Conservation (phyloP, 495 filamentous ascomycete genomes). For the Tuber borchii region DNA sequence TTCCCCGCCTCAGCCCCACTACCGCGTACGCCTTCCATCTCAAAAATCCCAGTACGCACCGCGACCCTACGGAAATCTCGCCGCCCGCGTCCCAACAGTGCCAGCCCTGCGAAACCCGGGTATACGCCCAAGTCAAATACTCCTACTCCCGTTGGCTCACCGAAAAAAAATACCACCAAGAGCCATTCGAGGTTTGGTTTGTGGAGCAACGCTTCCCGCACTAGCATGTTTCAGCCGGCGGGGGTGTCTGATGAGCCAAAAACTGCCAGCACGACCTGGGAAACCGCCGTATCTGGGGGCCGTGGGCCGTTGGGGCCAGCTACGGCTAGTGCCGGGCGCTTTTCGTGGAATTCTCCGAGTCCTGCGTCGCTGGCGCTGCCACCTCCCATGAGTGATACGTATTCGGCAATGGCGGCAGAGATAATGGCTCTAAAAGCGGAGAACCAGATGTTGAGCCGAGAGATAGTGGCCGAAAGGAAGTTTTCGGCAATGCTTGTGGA, state of each 20-base stretch:
- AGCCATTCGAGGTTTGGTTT: not conserved
- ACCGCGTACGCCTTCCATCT: not conserved
- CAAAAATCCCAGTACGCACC: not conserved
- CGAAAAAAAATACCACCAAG: not conserved
- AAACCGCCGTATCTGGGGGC: not conserved
- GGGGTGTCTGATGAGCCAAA: not conserved
- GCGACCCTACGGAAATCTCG: not conserved
- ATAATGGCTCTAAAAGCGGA: not conserved
- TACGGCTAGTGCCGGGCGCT: not conserved
- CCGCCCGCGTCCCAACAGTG: not conserved
- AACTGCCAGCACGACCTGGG: no score
- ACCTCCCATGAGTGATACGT: not conserved
- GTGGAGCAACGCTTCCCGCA: not conserved
- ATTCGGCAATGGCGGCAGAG: not conserved
- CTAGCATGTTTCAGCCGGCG: not conserved
- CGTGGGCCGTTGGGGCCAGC: not conserved
- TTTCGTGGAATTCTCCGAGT: not conserved
- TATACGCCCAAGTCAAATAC: not conserved
- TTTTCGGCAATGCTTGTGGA: conserved; percentile 1
- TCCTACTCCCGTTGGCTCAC: not conserved
- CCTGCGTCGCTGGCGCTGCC: not conserved
- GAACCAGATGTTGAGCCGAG: not conserved
- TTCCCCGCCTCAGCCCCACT: not conserved
- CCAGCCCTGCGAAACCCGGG: not conserved
- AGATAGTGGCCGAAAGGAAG: not conserved